Evolutionary conservation across 2,329 filamentous ascomycete species (phyloP), one percentile per base, ranked within the genome.

Genomic region (Neonectria faginata): DNA sequence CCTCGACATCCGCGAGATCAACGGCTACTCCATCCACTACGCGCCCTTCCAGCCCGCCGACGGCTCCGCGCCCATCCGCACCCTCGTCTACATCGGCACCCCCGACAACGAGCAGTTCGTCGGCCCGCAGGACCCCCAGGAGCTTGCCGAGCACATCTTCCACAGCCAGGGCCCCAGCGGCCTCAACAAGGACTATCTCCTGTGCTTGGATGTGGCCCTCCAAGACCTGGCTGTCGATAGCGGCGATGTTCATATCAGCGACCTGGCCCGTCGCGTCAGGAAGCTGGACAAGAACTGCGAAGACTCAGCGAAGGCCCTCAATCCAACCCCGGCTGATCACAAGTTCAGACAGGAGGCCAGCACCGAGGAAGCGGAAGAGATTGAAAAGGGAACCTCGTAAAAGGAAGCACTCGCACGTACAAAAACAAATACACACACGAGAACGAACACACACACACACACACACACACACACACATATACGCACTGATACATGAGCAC

Each of bases 1-100:
- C 78, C 92, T 99, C 52, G 94, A 98, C 79, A 95, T 97, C 69
- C 91, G 96, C 50, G 96, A 99, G 80, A 97, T 98, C 76, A 97
- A 98, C 81, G 96, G 96, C 27, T 99, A 99, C 80, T 92, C 90
- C 58, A 97, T 97, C 70, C 94, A 97, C 79, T 93, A 94, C 79
- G 93, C 94, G 29, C 89, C 91, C 0, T 97, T 98, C 78, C 84
- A 94, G 73, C 73, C 79, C n/a, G 76, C 79, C 45, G 78, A 82
- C 67, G 75, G 75, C 27, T 74, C 76, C 14, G 60, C 75, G 4
- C 70, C 79, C 20, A 85, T 88, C 72, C 79, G 76, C 58, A 84
- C 86, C 64, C 87, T 97, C 67, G 93, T 97, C 2, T 99, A 99
- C 79, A 98, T 99, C 75, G 96, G 96, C 22, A 92, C 97, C 2